Conservation (phyloP, 2,329 filamentous ascomycete species). For the Scedosporium apiospermum region DNA sequence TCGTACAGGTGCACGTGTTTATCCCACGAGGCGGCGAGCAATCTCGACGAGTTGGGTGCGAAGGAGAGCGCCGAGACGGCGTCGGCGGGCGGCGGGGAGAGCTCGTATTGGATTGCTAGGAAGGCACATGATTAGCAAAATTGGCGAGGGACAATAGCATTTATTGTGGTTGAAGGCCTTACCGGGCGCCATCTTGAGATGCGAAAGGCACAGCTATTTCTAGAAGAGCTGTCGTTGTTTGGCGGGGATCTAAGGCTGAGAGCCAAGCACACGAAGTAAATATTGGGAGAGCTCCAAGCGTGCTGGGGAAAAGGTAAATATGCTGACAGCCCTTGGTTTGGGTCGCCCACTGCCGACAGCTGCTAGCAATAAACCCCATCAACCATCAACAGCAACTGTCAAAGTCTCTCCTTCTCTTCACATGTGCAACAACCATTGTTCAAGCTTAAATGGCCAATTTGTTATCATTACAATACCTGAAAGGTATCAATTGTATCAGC, state of each 20-base stretch:
- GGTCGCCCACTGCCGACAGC: neutral
- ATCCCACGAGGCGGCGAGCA: conserved; percentile 95
- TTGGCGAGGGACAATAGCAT: neutral
- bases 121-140: neutral
- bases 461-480: no score
- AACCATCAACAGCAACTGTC: no score
- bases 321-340: no score
- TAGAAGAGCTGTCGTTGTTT: neutral
- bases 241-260: conserved; percentile 1
- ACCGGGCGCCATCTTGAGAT: conserved; percentile 9
- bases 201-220: neutral
- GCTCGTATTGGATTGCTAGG: conserved; percentile 63
- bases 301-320: no score
- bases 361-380: neutral
- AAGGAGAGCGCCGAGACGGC: conserved; percentile 82
- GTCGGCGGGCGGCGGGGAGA: conserved; percentile 74
- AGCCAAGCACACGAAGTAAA: neutral
- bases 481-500: no score
- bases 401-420: no score
- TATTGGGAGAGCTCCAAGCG: neutral
- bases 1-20: conserved; percentile 87
- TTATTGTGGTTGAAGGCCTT: neutral
- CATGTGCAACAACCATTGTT: no score
- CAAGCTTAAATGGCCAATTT: no score
- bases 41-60: conserved; percentile 64